phyloP scores from a whole-genome alignment of 352 stramenopile genomes.

The Globisporangium paroecandrum region DNA sequence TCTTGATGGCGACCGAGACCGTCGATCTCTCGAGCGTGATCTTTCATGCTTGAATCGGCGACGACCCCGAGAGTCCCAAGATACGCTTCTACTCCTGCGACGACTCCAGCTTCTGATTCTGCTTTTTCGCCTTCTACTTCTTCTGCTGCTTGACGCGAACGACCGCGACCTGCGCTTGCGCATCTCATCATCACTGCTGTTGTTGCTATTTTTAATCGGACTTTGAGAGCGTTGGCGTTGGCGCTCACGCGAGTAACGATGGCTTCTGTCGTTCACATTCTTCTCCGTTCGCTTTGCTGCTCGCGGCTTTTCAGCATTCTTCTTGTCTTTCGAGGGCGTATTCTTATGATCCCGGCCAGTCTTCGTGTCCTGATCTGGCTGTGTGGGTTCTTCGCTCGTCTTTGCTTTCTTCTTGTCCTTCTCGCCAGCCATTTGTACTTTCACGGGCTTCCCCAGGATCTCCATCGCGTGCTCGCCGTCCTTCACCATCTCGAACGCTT shows the following conservation, averaged over 20 bases:
- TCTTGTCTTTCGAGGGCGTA: not conserved
- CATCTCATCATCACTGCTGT: slow-evolving; percentile 3
- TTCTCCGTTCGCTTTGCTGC: not conserved
- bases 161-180: slow-evolving; percentile 4
- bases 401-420: slow-evolving; percentile 23
- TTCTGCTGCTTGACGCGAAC: slow-evolving; percentile 1
- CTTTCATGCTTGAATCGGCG: not conserved
- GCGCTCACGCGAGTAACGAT: not conserved
- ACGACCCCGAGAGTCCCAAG: slow-evolving; percentile 1
- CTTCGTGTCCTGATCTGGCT: not conserved
- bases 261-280: not conserved
- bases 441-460: slow-evolving; percentile 70
- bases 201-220: not conserved
- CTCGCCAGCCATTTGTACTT: slow-evolving; percentile 62
- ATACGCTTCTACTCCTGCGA: slow-evolving; percentile 17
- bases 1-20: not conserved
- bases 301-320: not conserved
- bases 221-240: not conserved
- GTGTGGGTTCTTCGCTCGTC: not conserved
- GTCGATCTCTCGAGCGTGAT: slow-evolving; percentile 1
- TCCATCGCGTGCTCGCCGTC: slow-evolving; percentile 33
- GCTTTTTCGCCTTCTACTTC: slow-evolving; percentile 9
- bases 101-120: slow-evolving; percentile 10
- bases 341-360: not conserved
- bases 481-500: slow-evolving; percentile 24